phyloP scores from a whole-genome alignment of 164 flowering plant species.

The Berberis vulgaris region DNA sequence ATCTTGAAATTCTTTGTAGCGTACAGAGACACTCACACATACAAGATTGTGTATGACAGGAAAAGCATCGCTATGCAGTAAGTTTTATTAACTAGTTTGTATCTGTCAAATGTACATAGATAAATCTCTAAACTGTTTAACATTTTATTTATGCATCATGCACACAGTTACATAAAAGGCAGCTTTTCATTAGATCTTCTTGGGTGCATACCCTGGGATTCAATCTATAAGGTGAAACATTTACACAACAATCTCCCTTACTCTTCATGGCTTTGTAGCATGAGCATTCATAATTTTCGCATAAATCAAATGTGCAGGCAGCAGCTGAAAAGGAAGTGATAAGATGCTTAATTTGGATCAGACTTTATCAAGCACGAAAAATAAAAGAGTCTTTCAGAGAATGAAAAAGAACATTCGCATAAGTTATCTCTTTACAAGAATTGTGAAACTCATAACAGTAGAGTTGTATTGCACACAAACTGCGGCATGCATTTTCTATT shows the following conservation, averaged over 20 bases:
- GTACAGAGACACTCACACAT: constrained; percentile 66
- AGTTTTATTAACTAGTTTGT: neutral
- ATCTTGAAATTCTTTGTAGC: constrained; percentile 60
- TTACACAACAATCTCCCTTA: too few relatives aligned
- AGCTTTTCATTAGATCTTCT: constrained; percentile 61
- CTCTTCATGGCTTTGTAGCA: too few relatives aligned
- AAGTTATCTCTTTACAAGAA: constrained; percentile 58
- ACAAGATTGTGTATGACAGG: constrained; percentile 53
- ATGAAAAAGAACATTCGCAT: constrained; percentile 65
- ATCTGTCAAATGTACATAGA: too few relatives aligned
- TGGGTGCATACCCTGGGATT: constrained; percentile 84
- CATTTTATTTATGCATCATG: neutral
- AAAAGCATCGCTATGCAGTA: constrained; percentile 59
- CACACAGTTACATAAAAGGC: constrained; percentile 66
- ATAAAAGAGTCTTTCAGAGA: constrained; percentile 38
- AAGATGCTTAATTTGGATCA: constrained; percentile 58
- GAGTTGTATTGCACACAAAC: constrained; percentile 76
- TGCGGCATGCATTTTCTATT: constrained; percentile 79
- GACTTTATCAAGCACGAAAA: constrained; percentile 44
- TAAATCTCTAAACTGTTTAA: too few relatives aligned
- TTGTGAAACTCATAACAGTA: constrained; percentile 58
- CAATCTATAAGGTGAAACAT: constrained; percentile 49
- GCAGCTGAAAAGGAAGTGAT: constrained; percentile 31
- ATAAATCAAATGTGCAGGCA: too few relatives aligned
- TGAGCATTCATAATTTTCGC: too few relatives aligned